Conservation (phyloP, 257 asterid species). For the Prunella vulgaris region DNA sequence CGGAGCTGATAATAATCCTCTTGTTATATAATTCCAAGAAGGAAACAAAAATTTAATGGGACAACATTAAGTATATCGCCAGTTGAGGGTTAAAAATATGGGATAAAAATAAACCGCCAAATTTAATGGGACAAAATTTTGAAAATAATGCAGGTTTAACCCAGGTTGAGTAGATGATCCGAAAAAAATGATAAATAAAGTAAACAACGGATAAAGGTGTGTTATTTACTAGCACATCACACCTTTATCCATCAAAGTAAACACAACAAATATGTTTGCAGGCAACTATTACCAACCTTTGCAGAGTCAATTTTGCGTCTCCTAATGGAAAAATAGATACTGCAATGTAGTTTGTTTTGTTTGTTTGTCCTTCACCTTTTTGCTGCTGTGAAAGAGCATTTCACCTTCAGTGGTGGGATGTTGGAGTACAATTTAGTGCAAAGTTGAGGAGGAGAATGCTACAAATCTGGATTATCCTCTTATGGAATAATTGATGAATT, state of each 20-base stretch:
- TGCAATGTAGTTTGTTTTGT: background rate
- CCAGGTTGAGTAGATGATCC: no score
- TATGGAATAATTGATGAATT: background rate
- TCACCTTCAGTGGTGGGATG: background rate
- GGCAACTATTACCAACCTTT: conserved; percentile 87
- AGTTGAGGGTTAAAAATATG: no score
- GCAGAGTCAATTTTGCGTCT: conserved; percentile 74
- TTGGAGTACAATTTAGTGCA: background rate
- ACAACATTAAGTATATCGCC: no score
- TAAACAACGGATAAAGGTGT: no score
- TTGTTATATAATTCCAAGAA: conserved; percentile 96
- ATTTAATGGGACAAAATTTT: no score
- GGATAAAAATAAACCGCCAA: no score
- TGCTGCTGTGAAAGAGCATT: background rate
- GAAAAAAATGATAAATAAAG: no score
- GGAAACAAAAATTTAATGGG: no score
- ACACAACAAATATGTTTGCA: conserved; percentile 39
- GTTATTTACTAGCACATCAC: no score
- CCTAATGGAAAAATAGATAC: conserved; percentile 57
- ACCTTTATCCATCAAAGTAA: no score
- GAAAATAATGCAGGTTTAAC: no score
- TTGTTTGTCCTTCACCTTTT: conserved; percentile 4
- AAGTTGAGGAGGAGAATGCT: background rate
- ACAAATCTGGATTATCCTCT: background rate
- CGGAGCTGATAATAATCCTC: conserved; percentile 93